Evolutionary conservation across 768 basidiomycete species (phyloP).

Genomic region (Hygrocybe punicea): DNA sequence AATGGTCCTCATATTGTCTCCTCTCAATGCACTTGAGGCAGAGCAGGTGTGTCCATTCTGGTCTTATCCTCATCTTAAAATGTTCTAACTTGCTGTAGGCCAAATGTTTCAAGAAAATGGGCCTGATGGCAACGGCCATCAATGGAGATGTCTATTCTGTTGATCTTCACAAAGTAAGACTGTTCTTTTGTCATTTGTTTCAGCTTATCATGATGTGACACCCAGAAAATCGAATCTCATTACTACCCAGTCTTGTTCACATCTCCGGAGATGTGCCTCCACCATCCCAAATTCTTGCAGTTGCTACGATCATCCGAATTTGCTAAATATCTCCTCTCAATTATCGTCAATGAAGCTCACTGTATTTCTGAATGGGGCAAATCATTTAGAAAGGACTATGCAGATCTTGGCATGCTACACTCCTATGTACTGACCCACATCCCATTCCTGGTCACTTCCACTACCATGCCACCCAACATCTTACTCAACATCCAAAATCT

Average conservation of each 20-base stretch:
- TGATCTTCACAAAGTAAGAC: slow-evolving; percentile 28
- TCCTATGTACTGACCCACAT: slow-evolving; percentile 40
- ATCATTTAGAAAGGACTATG: slow-evolving; percentile 66
- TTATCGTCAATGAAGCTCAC: slow-evolving; percentile 89
- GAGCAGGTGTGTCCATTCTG: slow-evolving; percentile 29
- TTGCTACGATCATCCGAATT: slow-evolving; percentile 19
- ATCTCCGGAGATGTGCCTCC: slow-evolving; percentile 41
- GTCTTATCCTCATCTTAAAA: neutral
- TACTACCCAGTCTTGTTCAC: slow-evolving; percentile 30
- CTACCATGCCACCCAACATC: slow-evolving; percentile 78
- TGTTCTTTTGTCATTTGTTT: neutral
- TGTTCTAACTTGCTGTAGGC: neutral
- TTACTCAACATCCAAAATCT: slow-evolving; percentile 58
- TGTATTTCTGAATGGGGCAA: slow-evolving; percentile 79
- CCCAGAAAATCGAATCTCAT: slow-evolving; percentile 23
- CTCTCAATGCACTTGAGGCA: slow-evolving; percentile 35
- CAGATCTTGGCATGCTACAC: neutral
- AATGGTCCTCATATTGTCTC: slow-evolving; percentile 34
- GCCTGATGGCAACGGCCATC: slow-evolving; percentile 20
- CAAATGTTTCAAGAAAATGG: slow-evolving; percentile 9
- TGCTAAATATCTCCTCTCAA: slow-evolving; percentile 23
- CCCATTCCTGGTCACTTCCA: slow-evolving; percentile 79
- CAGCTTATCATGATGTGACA: neutral
- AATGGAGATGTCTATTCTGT: slow-evolving; percentile 25
- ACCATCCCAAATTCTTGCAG: slow-evolving; percentile 28